Percentiles rank a stretch among this genome's conserved stretches.
Evolutionary conservation across 441 rosid species (phyloP).

Genomic region (Croton setiger): DNA sequence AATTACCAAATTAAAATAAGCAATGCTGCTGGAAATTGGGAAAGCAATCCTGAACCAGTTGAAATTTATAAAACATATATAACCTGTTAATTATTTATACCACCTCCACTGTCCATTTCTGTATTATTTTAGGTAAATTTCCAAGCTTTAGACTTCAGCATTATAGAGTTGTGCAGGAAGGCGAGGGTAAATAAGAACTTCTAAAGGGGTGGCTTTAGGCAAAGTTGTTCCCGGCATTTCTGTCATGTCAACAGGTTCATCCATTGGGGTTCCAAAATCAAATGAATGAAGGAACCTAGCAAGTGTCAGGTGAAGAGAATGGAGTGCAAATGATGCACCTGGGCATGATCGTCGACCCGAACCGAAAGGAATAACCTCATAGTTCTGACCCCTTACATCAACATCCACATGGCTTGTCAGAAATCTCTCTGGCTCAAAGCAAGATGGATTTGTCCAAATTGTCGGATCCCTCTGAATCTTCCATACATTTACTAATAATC

Average conservation of each 20-base stretch:
- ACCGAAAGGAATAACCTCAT: slow-evolving; percentile 40
- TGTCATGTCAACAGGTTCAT: slow-evolving; percentile 32
- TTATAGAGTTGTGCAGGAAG: slow-evolving; percentile 16
- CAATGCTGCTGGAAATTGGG: no score
- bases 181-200: slow-evolving; percentile 34
- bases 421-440: slow-evolving; percentile 45
- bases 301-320: slow-evolving; percentile 26
- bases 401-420: slow-evolving; percentile 23
- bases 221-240: slow-evolving; percentile 29
- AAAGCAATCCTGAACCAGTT: no score
- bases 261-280: slow-evolving; percentile 27
- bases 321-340: slow-evolving; percentile 26
- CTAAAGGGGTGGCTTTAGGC: slow-evolving; percentile 31
- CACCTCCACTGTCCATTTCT: no score
- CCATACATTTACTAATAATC: slow-evolving; percentile 44
- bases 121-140: no score
- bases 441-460: slow-evolving; percentile 38
- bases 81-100: no score
- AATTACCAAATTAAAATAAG: no score
- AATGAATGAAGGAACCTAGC: slow-evolving; percentile 40
- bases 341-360: slow-evolving; percentile 36
- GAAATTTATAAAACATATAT: no score
- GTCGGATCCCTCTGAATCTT: slow-evolving; percentile 45
- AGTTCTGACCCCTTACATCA: slow-evolving; percentile 34
- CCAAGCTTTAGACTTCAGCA: no score